A percentile compares a stretch with the other conserved stretches of the same genome.
Evolutionary conservation across 2,329 filamentous ascomycete species (phyloP).

Genomic region (Fusarium luffae): DNA sequence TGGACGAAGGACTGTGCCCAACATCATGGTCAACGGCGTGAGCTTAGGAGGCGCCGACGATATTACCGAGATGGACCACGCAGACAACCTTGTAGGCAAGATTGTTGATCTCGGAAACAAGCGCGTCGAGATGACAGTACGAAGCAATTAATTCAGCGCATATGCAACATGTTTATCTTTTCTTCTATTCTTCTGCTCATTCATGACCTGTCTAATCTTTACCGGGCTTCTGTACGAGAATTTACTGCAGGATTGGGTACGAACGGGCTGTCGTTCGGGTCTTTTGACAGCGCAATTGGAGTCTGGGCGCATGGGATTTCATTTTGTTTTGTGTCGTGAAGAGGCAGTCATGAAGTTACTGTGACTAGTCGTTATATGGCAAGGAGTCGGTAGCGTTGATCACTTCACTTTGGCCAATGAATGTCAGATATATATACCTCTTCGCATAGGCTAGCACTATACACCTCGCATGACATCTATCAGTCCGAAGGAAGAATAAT

Average conservation of each 20-base stretch:
- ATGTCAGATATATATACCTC: conserved; percentile 21
- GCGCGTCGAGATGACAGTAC: conserved; percentile 64
- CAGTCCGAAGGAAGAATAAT: not conserved
- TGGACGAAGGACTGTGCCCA: conserved; percentile 87
- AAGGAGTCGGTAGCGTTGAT: conserved; percentile 8
- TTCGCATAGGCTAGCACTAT: not conserved
- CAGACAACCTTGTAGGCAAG: conserved; percentile 75
- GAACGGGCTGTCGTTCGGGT: conserved; percentile 18
- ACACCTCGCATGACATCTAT: not conserved
- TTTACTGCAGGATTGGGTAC: conserved; percentile 25
- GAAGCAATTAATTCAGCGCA: conserved; percentile 30
- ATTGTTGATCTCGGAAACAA: conserved; percentile 80
- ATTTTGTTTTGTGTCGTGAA: conserved; percentile 12
- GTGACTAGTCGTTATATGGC: not conserved
- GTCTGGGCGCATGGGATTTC: conserved; percentile 34
- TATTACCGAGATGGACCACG: conserved; percentile 75
- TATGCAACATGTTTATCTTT: not conserved
- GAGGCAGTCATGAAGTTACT: not conserved
- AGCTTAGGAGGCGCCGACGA: conserved; percentile 94
- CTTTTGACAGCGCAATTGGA: conserved; percentile 27
- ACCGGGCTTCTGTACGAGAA: conserved; percentile 16
- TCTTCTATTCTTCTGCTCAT: not conserved
- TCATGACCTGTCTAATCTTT: conserved; percentile 23
- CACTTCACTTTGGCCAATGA: conserved; percentile 24
- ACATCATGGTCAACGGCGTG: conserved; percentile 86